Base-by-base conservation (phyloP, 345 rosid species). In the Brassica juncea region DNA sequence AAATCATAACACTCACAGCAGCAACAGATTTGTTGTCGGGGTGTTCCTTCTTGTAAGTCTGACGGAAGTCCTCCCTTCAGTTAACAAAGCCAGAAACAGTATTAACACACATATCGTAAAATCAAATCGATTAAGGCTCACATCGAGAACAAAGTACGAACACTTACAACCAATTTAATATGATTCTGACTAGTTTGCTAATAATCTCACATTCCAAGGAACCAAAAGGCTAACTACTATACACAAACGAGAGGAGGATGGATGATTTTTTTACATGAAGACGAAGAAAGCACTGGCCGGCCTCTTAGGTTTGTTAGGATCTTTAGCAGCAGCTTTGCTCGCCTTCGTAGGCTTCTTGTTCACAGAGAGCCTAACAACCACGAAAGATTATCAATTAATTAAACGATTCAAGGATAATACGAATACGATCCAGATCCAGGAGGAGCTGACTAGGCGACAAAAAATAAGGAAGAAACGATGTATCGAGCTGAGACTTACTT, bases 1-100 rank as follows among this genome's bases (percentile, higher is more conserved):
- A 4, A 16, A 1, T 37, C 44, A 74, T 68, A 66, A 21, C 49
- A 78, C 98, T 87, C 80, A 95, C 99, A 73, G 88, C 92, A 34
- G 99, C 92, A 35, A 94, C 99, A 3, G 99, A 90, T 82, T 94
- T 94, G 89, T 94, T 94, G 34, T 92, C 89, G 19, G 99, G 99
- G 21, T 94, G 94, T 0, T 92, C 97, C 85, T 87, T 90, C 76
- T 94, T 94, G 86, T 86, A 94, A 27, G 73, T 81, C 81, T 86
- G 88, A 84, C 99, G 92, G 83, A 94, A 94, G 31, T 91, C 97
- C 81, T 94, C 99, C 99, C 98, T 94, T 16, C 0, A 80, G 0
- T 4, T 60, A 64, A 9, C 42, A 83, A 76, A 73, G 49, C 25
- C 68, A 73, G 10, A 6, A 32, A 27, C 49, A 47, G 6, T 3